Evolutionary conservation across 83 land plant genomes (phyloP), one percentile per base, ranked within the genome.

Genomic region (Larix sibirica): DNA sequence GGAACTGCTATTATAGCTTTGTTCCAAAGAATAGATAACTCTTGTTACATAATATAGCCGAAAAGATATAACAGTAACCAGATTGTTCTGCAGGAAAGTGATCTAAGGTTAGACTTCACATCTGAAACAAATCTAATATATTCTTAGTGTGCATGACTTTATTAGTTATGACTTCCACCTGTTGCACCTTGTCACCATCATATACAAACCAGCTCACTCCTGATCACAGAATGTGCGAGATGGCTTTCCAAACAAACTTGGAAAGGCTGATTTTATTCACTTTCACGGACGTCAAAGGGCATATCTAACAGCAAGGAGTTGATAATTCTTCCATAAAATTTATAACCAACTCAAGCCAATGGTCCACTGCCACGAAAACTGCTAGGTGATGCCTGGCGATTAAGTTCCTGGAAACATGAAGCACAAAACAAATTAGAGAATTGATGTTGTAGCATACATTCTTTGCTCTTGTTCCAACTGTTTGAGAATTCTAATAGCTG

Each of bases 1-100:
- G 77, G 77, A 73, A 73, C 77, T 40, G 77, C 26, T 21, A 73
- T 42, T 21, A 44, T n/a, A 73, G 77, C 77, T 73, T 73, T 73
- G 77, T 44, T 73, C 77, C 77, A 44, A 73, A 73, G 77, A 73
- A 73, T 73, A 42, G 9, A 23, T 8, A 73, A 18, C 44, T 73
- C 40, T 18, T 13, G 42, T 18, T 44, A 73, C 74, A 73, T 40
- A 44, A 17, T 50, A n/a, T 42, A 20, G 44, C 77, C 10, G 23
- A 42, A 42, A 44, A 73, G 56, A 21, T 40, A 73, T 73, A 54
- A 54, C 16, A 54, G 58, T 54, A 12, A 54, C 58, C 58, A 54
- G 58, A 54, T 54, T 13, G 14, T 54, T 54, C 58, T 54, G 16
- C 58, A 54, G 58, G 58, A 54, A 54, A 54, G 58, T 54, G 58